Conservation (phyloP, 768 basidiomycete genomes). For the Leucogyrophana mollusca region DNA sequence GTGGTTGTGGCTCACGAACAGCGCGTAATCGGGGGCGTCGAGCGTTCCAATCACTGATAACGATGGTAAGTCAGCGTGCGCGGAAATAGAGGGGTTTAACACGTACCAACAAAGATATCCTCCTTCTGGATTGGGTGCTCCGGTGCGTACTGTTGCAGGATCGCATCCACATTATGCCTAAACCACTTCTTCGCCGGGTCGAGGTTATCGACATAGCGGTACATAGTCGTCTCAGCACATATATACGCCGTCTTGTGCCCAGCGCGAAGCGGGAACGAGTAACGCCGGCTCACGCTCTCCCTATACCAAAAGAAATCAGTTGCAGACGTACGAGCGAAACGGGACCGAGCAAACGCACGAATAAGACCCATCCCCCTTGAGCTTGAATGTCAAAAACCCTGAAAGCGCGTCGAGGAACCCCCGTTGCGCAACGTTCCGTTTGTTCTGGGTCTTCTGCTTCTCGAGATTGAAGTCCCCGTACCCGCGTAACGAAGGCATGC, state of each 20-base stretch:
- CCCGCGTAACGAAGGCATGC: slow-evolving; percentile 58
- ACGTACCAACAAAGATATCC: slow-evolving; percentile 50
- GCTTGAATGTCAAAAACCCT: slow-evolving; percentile 46
- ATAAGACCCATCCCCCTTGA: slow-evolving; percentile 30
- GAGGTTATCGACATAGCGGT: slow-evolving; percentile 62
- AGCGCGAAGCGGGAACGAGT: slow-evolving; percentile 57
- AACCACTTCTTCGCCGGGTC: slow-evolving; percentile 75
- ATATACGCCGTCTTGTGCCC: slow-evolving; percentile 68
- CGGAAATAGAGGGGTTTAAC: neutral
- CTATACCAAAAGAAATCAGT: slow-evolving; percentile 24
- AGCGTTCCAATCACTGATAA: slow-evolving; percentile 64
- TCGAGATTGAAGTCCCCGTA: slow-evolving; percentile 55
- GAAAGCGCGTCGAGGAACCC: slow-evolving; percentile 53
- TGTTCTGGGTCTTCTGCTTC: slow-evolving; percentile 49
- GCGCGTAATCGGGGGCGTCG: slow-evolving; percentile 66
- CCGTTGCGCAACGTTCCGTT: slow-evolving; percentile 56
- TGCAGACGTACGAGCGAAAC: neutral
- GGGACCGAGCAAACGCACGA: slow-evolving; percentile 32
- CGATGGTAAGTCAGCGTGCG: neutral
- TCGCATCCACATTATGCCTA: slow-evolving; percentile 60
- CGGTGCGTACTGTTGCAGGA: slow-evolving; percentile 53
- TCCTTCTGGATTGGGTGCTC: slow-evolving; percentile 52
- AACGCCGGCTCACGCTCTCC: slow-evolving; percentile 47
- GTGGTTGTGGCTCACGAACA: slow-evolving; percentile 75
- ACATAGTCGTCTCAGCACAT: slow-evolving; percentile 68